Evolutionary conservation across 2,329 filamentous ascomycete genomes (phyloP).

Genomic region (Neofusicoccum sp.): DNA sequence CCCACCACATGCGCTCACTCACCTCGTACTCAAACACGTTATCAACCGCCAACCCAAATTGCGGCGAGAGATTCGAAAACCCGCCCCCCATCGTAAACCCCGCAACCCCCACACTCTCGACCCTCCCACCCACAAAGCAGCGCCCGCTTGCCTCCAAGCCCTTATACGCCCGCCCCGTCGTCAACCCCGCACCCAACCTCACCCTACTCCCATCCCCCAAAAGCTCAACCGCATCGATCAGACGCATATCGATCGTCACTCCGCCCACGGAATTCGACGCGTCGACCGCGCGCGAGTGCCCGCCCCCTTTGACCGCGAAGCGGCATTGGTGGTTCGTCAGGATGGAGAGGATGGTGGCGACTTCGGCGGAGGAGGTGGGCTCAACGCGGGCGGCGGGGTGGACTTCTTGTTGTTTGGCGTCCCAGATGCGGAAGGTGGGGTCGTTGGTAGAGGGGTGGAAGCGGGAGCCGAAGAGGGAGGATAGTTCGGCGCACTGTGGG

Average conservation of each 20-base stretch:
- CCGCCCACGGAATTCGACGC: constrained; percentile 32
- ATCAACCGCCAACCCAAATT: background rate
- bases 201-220: constrained; percentile 26
- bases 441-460: constrained; percentile 30
- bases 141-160: background rate
- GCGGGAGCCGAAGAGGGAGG: constrained; percentile 37
- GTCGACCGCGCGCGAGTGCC: constrained; percentile 32
- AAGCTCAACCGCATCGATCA: constrained; percentile 25
- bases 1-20: too few species aligned
- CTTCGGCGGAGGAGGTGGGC: background rate
- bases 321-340: background rate
- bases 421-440: constrained; percentile 14
- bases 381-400: background rate
- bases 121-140: constrained; percentile 19
- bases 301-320: constrained; percentile 35
- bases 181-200: constrained; percentile 17
- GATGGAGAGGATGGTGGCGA: background rate
- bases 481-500: constrained; percentile 40
- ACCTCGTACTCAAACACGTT: constrained; percentile 6
- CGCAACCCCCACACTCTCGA: constrained; percentile 19
- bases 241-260: constrained; percentile 34
- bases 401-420: background rate
- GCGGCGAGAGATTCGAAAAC: constrained; percentile 4
- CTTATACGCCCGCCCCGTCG: constrained; percentile 20
- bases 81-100: constrained; percentile 23